These are phyloP conservation scores for Hemisphaericaspora lyxosophila DNA, from an alignment of 1,139 yeast genomes.

Conservation along the genomic window DNA sequence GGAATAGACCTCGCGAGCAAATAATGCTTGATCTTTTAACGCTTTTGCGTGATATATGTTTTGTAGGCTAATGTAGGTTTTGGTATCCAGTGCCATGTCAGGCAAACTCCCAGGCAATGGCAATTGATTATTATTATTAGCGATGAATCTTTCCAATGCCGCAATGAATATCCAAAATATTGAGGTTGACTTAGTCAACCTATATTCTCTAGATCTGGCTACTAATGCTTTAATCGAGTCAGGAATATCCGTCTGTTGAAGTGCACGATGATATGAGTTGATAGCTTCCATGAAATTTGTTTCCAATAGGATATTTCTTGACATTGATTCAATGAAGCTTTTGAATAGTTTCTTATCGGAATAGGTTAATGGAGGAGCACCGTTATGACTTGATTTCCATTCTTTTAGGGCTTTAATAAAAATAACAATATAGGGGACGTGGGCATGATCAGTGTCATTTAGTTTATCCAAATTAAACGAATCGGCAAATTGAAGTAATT, in stretches of 20 bases:
- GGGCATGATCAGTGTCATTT: conserved; percentile 56
- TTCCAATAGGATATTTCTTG: conserved; percentile 41
- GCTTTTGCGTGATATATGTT: conserved; percentile 60
- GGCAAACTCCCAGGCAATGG: conserved; percentile 81
- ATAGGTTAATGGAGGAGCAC: conserved; percentile 42
- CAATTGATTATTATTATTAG: conserved; percentile 35
- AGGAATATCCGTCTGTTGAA: conserved; percentile 43
- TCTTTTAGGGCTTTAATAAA: conserved; percentile 54
- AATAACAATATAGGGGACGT: conserved; percentile 73
- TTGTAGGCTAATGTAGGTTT: conserved; percentile 58
- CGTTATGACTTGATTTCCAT: conserved; percentile 40
- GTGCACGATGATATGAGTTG: conserved; percentile 53
- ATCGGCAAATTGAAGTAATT: conserved; percentile 54
- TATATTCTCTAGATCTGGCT: conserved; percentile 18
- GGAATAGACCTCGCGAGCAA: conserved; percentile 33
- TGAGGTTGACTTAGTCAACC: conserved; percentile 20
- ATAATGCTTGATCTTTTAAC: conserved; percentile 42
- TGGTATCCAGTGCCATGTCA: conserved; percentile 85
- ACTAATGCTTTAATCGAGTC: conserved; percentile 34
- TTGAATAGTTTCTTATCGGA: conserved; percentile 49
- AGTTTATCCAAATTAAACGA: conserved; percentile 48
- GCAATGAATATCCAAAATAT: conserved; percentile 63
- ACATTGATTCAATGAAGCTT: conserved; percentile 30
- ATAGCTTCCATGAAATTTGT: conserved; percentile 75
- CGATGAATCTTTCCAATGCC: conserved; percentile 56